Conservation (phyloP, 495 filamentous ascomycete genomes). For the Aspergillus wentii region DNA sequence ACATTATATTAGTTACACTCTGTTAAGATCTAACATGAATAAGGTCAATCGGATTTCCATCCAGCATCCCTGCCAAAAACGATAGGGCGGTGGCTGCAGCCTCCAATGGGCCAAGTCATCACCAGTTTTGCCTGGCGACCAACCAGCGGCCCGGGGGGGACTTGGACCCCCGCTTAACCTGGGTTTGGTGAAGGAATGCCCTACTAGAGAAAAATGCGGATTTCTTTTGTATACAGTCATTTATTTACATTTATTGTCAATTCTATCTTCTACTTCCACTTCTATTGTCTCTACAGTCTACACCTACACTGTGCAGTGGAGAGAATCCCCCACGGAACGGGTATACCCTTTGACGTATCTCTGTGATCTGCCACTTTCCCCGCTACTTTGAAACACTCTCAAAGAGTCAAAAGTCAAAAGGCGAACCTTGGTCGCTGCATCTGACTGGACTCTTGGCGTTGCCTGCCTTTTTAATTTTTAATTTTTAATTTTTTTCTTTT, state of each 20-base stretch:
- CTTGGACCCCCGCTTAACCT: slow-evolving; percentile 4
- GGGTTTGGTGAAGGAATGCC: too few relatives aligned
- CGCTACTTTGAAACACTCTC: slow-evolving; percentile 35
- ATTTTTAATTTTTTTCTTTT: slow-evolving; percentile 11
- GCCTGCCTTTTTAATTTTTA: slow-evolving; percentile 11
- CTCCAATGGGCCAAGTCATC: slow-evolving; percentile 10
- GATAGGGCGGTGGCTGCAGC: slow-evolving; percentile 3
- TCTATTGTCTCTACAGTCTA: too few relatives aligned
- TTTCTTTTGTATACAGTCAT: too few relatives aligned
- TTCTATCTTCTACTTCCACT: too few relatives aligned
- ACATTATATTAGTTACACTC: too few relatives aligned
- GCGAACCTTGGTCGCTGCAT: slow-evolving; percentile 36
- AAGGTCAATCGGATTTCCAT: too few relatives aligned
- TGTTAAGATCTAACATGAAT: too few relatives aligned
- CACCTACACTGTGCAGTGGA: too few relatives aligned
- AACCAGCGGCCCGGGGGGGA: background rate
- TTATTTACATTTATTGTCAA: too few relatives aligned
- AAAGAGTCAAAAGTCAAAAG: slow-evolving; percentile 21
- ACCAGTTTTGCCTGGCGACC: slow-evolving; percentile 1
- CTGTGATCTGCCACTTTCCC: slow-evolving; percentile 34
- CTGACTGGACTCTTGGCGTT: slow-evolving; percentile 31
- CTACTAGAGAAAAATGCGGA: slow-evolving; percentile 7
- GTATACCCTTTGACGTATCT: slow-evolving; percentile 38
- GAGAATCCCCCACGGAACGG: slow-evolving; percentile 24
- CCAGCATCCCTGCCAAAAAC: too few relatives aligned